Percentiles rank a stretch among this genome's conserved stretches.
phyloP scores from a whole-genome alignment of 495 filamentous ascomycete genomes.

The Penicillium lagena region DNA sequence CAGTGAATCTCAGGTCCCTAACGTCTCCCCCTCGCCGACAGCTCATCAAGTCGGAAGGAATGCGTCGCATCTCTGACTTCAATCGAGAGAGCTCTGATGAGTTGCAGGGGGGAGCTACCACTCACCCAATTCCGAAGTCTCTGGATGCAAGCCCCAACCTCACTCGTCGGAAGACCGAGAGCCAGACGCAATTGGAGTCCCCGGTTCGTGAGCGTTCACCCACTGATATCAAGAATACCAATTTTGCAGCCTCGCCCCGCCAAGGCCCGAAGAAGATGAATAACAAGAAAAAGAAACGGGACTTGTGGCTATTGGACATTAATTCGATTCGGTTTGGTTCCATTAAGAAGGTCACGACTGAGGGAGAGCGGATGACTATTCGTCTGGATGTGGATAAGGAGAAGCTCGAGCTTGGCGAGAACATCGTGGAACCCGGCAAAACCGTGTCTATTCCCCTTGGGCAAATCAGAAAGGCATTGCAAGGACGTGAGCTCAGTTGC shows the following conservation, averaged over 20 bases:
- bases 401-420: constrained; percentile 4
- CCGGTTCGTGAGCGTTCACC: constrained; percentile 17
- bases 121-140: constrained; percentile 12
- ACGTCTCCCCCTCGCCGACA: background rate
- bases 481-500: constrained; percentile 17
- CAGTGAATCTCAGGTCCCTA: background rate
- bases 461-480: constrained; percentile 10
- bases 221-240: constrained; percentile 25
- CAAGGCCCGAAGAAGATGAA: constrained; percentile 12
- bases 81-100: constrained; percentile 39
- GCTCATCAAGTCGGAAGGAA: background rate
- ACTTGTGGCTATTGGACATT: constrained; percentile 1
- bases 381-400: constrained; percentile 11
- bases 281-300: constrained; percentile 5
- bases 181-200: background rate
- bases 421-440: background rate
- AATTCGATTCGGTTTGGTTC: constrained; percentile 19
- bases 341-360: constrained; percentile 2
- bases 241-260: constrained; percentile 12
- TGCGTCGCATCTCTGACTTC: constrained; percentile 5
- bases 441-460: constrained; percentile 9
- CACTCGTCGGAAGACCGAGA: background rate
- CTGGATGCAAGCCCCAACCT: constrained; percentile 1
- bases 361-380: constrained; percentile 2
- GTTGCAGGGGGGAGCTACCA: constrained; percentile 34